Evolutionary conservation across 345 rosid genomes (phyloP).

Genomic region (Ceriops zippeliana): DNA sequence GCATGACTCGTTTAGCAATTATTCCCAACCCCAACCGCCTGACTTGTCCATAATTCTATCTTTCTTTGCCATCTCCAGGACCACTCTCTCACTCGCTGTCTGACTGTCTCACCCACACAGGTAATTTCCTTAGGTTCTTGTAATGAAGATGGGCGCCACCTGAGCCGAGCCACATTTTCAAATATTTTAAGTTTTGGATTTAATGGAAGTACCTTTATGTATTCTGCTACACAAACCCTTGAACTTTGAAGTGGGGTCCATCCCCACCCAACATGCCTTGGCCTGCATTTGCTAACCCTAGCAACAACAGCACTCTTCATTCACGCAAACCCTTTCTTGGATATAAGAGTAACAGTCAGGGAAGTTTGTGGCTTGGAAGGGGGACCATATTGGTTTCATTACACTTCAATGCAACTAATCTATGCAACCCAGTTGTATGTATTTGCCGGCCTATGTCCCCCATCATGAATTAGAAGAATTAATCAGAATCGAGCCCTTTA

Average conservation of each 20-base stretch:
- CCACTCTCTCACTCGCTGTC: constrained; percentile 28
- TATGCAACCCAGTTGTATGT: constrained; percentile 20
- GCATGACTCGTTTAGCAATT: constrained; percentile 37
- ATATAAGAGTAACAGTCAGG: constrained; percentile 44
- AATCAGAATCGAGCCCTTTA: neutral
- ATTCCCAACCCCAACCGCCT: constrained; percentile 37
- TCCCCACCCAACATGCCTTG: constrained; percentile 21
- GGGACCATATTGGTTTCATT: constrained; percentile 35
- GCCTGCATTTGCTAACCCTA: constrained; percentile 12
- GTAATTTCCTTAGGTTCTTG: constrained; percentile 22
- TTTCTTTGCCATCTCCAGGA: constrained; percentile 29
- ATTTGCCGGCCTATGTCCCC: neutral
- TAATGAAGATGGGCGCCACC: constrained; percentile 4
- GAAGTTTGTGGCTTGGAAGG: constrained; percentile 29
- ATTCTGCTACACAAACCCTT: constrained; percentile 21
- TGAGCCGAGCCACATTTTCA: constrained; percentile 18
- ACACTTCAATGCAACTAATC: constrained; percentile 32
- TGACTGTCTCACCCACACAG: constrained; percentile 16
- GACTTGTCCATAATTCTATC: constrained; percentile 33
- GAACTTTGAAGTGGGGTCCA: constrained; percentile 24
- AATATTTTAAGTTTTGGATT: constrained; percentile 16
- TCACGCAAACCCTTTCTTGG: constrained; percentile 33
- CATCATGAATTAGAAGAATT: neutral
- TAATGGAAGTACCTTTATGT: constrained; percentile 42
- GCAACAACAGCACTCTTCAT: constrained; percentile 23